Evolutionary conservation across 140 eudicot species (phyloP).

Genomic region (Erigeron philadelphicus): DNA sequence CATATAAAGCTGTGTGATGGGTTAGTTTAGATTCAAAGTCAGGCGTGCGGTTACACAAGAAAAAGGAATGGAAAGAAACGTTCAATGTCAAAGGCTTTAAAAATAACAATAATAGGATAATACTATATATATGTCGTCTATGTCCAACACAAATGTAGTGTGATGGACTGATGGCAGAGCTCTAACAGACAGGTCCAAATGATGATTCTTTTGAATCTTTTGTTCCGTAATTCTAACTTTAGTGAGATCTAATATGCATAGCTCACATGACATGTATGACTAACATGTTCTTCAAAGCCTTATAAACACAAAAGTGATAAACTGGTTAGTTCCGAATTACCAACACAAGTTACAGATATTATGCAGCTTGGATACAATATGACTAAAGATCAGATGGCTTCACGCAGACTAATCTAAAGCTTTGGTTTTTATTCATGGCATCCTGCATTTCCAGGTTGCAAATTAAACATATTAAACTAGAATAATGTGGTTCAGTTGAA

Average conservation of each 20-base stretch:
- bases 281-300: too few species aligned
- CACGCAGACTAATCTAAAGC: too few species aligned
- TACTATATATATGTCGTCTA: conserved; percentile 4
- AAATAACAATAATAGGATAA: neutral
- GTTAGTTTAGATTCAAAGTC: neutral
- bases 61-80: neutral
- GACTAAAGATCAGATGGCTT: too few species aligned
- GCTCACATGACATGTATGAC: too few species aligned
- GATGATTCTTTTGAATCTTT: neutral
- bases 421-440: too few species aligned
- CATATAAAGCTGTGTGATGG: conserved; percentile 1
- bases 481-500: too few species aligned
- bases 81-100: neutral
- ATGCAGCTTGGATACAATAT: too few species aligned
- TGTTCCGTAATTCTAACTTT: neutral
- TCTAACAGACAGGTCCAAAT: conserved; percentile 10
- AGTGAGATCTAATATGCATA: neutral
- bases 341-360: too few species aligned
- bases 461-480: too few species aligned
- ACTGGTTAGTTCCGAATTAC: too few species aligned
- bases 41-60: neutral
- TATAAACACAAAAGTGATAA: too few species aligned
- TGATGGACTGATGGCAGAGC: conserved; percentile 2
- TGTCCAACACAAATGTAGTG: conserved; percentile 4
- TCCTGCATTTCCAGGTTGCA: too few species aligned